Base-by-base conservation (phyloP, 129 eudicot genomes). In the Flaveria linearis region DNA sequence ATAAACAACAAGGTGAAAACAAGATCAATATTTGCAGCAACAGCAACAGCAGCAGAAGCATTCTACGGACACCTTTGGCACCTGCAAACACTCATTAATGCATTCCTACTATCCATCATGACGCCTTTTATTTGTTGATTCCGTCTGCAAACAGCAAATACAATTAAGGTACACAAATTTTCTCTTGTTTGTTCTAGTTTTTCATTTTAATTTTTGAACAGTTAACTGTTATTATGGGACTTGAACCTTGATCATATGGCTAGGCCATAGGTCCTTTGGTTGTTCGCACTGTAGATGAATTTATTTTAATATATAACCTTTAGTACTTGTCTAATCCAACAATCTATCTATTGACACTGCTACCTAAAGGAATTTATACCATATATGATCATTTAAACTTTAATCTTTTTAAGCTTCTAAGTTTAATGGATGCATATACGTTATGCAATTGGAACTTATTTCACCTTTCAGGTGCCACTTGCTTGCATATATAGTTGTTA, bases 101-200 rank as follows among this genome's bases (percentile, higher is more conserved):
- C 83, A 30, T 80, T 53, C 78, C 64, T 39, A 72, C 78, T 64
- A 39, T 63, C 17, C 83, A 51, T 72, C 73, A 41, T 63, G 28
- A 76, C 18, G 13, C 14, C 60, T 72, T 72, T 9, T 28, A 41
- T 65, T 25, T 51, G 68, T 71, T 70, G 45, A 50, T 36, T 51
- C 13, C 4, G 9, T 45, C 55, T 49, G 17, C 68, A 46, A 39
- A 3, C 7, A 73, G 18, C 82, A 25, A 14, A 62, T 64, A 52
- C 69, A 66, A 67, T 12, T 42, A 80, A 80, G 83, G 83, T 73
- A 66, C 78, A 45, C 41, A 30, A 12, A 72, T 50, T 69, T 69
- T 43, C 22, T 36, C 52, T 30, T 58, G 18, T 69, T 7, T n/a
- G 41, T 5, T 1, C 9, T 49, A 43, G 47, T 9, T 43, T 1